These are phyloP conservation scores for Colletotrichum trifolii DNA, from an alignment of 2,329 filamentous ascomycete genomes.

Conservation along the genomic window DNA sequence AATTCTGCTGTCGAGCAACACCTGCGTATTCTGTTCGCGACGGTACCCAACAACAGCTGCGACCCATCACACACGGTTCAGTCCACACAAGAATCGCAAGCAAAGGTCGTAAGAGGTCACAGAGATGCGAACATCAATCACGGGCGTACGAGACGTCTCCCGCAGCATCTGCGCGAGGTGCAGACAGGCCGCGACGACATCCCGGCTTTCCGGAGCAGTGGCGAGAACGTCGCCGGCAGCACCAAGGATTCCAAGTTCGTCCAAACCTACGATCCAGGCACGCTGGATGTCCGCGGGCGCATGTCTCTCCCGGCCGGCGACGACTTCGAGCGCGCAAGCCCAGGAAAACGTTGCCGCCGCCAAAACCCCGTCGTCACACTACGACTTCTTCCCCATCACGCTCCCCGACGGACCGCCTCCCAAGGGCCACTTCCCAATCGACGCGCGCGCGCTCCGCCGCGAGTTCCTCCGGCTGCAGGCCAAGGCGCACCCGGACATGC, in stretches of 20 bases:
- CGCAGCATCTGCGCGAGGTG: conserved; percentile 48
- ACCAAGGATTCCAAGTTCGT: conserved; percentile 1
- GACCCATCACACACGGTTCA: neutral
- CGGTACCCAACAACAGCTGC: neutral
- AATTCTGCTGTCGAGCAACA: conserved; percentile 6
- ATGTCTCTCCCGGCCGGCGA: conserved; percentile 11
- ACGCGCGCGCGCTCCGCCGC: conserved; percentile 75
- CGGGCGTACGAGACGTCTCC: conserved; percentile 43
- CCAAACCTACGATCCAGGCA: conserved; percentile 5
- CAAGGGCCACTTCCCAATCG: conserved; percentile 77
- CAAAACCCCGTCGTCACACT: conserved; percentile 68
- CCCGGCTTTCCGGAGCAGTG: conserved; percentile 35
- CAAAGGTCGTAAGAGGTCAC: neutral
- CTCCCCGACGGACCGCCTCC: conserved; percentile 84
- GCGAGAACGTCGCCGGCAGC: conserved; percentile 10
- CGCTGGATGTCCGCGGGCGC: conserved; percentile 32
- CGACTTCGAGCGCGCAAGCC: conserved; percentile 10
- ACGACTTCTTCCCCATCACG: conserved; percentile 87
- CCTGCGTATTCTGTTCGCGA: neutral
- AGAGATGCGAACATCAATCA: conserved; percentile 42
- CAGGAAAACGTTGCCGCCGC: conserved; percentile 4
- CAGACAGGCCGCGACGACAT: conserved; percentile 43
- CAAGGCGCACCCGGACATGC: conserved; percentile 78
- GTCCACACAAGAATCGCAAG: neutral
- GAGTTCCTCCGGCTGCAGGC: conserved; percentile 91